These are phyloP conservation scores for Mediolabrus comicus DNA, from an alignment of 108 stramenopile species.

Conservation along the genomic window DNA sequence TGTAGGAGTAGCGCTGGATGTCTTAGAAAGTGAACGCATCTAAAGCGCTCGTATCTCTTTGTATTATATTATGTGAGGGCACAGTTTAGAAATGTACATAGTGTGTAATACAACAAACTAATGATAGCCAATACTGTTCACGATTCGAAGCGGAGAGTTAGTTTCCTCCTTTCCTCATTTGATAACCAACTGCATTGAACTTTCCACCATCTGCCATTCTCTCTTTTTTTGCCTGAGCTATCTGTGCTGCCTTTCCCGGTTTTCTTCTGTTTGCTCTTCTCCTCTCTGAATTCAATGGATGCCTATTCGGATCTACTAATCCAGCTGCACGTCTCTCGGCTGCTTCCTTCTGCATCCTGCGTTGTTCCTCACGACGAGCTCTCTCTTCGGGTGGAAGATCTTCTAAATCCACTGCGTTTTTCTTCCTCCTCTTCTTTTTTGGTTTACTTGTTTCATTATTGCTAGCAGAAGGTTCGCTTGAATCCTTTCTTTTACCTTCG, in stretches of 20 bases:
- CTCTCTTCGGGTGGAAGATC: conserved; percentile 73
- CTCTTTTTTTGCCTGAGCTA: conserved; percentile 26
- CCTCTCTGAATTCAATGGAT: conserved; percentile 84
- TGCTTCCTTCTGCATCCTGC: conserved; percentile 69
- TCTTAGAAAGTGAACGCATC: conserved; percentile 33
- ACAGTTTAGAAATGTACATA: neutral
- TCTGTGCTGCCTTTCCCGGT: conserved; percentile 38
- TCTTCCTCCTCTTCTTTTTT: conserved; percentile 40
- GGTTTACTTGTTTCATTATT: conserved; percentile 24
- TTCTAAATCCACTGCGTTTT: conserved; percentile 33
- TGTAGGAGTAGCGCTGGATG: conserved; percentile 78
- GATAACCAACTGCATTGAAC: conserved; percentile 47
- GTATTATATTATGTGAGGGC: neutral
- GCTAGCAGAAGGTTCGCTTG: conserved; percentile 12
- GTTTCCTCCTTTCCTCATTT: conserved; percentile 38
- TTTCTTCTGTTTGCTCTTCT: conserved; percentile 84
- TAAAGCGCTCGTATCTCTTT: neutral
- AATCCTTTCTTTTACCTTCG: conserved; percentile 28
- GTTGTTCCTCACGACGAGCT: conserved; percentile 69
- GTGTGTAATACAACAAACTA: neutral
- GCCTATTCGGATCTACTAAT: conserved; percentile 36
- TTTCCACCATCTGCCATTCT: conserved; percentile 16
- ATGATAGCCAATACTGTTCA: neutral
- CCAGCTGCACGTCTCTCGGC: conserved; percentile 58
- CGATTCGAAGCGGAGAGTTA: too few species aligned